phyloP scores from a whole-genome alignment of 2,329 filamentous ascomycete species.

The Gaeumannomyces tritici region DNA sequence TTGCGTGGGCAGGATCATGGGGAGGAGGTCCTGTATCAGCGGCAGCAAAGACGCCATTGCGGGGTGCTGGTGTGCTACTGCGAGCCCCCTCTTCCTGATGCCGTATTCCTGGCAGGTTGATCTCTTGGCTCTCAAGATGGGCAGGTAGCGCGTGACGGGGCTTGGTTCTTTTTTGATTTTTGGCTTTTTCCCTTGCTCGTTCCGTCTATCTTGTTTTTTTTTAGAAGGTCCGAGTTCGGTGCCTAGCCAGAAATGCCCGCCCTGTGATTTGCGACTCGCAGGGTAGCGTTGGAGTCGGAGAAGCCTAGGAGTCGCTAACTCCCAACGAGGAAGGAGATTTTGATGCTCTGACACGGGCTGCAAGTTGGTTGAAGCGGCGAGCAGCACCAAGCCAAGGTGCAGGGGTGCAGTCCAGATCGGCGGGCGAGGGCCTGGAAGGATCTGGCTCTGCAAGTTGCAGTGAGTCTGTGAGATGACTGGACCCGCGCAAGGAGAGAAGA shows the following conservation, averaged over 20 bases:
- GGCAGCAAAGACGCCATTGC: constrained; percentile 44
- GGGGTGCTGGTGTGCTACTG: not conserved
- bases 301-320: not conserved
- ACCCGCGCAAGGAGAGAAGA: not conserved
- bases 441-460: not conserved
- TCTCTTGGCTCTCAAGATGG: constrained; percentile 3
- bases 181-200: not conserved
- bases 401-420: not conserved
- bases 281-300: not conserved
- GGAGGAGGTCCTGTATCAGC: constrained; percentile 46
- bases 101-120: not conserved
- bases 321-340: not conserved
- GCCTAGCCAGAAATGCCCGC: not conserved
- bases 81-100: not conserved
- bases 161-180: not conserved
- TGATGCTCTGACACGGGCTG: not conserved
- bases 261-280: not conserved
- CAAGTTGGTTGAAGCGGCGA: not conserved
- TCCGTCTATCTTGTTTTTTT: no score
- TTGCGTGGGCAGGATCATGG: constrained; percentile 47
- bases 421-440: not conserved
- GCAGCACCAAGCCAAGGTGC: not conserved
- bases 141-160: not conserved
- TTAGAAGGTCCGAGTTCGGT: not conserved
- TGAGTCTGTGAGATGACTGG: not conserved